A percentile compares a stretch with the other conserved stretches of the same genome.
Conservation (phyloP, 805 yeast species). For the Ogataea ramenticola region DNA sequence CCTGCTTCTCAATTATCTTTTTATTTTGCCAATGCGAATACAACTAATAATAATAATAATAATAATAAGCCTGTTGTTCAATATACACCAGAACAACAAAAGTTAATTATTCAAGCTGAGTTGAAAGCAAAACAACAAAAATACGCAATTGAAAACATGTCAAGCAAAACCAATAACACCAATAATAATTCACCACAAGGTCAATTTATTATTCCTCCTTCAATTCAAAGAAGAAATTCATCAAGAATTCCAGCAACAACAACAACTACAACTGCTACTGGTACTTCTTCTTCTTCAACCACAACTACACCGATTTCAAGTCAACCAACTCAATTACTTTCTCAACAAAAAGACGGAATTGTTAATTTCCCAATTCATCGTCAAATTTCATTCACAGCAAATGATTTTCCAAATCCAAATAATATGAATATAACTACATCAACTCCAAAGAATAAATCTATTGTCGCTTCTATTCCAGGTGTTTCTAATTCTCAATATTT, state of each 20-base stretch:
- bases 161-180: background rate
- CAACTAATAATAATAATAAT: no score
- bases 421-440: background rate
- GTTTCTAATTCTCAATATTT: no score
- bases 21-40: conserved; percentile 6
- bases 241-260: no score
- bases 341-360: background rate
- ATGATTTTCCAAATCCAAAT: background rate
- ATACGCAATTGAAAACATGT: background rate
- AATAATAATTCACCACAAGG: conserved; percentile 7
- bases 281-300: background rate
- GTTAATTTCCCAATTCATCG: background rate
- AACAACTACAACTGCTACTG: background rate
- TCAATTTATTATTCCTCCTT: conserved; percentile 1
- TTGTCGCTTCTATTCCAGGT: background rate
- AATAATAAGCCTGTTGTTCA: background rate
- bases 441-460: background rate
- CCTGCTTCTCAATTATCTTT: conserved; percentile 17
- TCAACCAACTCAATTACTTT: background rate
- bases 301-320: background rate
- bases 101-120: background rate
- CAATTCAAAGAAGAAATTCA: background rate
- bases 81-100: background rate
- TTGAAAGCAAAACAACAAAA: background rate
- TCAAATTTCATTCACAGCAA: background rate